Evolutionary conservation across 2,329 filamentous ascomycete species (phyloP).

Genomic region (Sporothrix mexicana): DNA sequence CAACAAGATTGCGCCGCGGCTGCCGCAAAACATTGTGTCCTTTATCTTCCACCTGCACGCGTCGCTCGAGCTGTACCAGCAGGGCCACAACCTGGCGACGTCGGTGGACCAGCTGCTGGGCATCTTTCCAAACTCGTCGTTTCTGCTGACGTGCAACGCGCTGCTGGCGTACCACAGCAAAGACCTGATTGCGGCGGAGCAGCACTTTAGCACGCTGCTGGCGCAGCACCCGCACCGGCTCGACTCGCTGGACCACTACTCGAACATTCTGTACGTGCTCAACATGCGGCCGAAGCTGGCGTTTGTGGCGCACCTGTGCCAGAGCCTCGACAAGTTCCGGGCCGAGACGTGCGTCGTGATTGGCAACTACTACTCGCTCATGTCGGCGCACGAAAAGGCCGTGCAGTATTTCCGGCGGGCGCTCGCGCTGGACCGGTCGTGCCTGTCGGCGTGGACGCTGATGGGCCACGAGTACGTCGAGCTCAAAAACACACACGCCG

Average conservation of each 20-base stretch:
- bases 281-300: conserved; percentile 85
- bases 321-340: conserved; percentile 90
- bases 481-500: conserved; percentile 96
- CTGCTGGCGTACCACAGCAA: conserved; percentile 90
- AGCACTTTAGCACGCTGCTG: conserved; percentile 77
- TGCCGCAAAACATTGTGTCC: conserved; percentile 90
- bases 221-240: conserved; percentile 76
- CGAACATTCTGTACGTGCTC: conserved; percentile 96
- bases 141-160: conserved; percentile 87
- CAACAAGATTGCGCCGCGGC: conserved; percentile 70
- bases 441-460: conserved; percentile 93
- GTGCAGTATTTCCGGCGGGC: conserved; percentile 97
- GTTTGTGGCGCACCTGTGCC: conserved; percentile 89
- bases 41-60: conserved; percentile 93
- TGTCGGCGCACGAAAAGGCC: conserved; percentile 95
- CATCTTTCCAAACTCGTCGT: conserved; percentile 88
- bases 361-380: conserved; percentile 94
- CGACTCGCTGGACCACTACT: conserved; percentile 93
- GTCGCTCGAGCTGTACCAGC: conserved; percentile 89
- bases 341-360: conserved; percentile 97
- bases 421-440: conserved; percentile 85
- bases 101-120: conserved; percentile 77
- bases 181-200: conserved; percentile 70
- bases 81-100: conserved; percentile 74
- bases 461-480: conserved; percentile 99